These are phyloP conservation scores for Ophiocordyceps robertsii DNA, from an alignment of 2,329 filamentous ascomycete genomes.

Conservation along the genomic window DNA sequence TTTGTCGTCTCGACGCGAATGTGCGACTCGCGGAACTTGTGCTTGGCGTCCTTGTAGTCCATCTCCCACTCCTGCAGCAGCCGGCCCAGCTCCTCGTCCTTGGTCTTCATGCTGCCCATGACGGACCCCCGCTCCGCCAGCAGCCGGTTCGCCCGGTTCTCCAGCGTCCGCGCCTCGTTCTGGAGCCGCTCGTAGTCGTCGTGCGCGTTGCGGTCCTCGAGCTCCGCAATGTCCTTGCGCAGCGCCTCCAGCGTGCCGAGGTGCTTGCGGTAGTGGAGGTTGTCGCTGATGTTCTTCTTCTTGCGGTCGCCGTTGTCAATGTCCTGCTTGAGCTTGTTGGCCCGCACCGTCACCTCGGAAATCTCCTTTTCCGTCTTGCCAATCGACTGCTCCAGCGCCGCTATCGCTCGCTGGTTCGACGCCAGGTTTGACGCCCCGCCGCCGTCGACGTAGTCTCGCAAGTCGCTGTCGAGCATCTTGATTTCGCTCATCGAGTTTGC, in stretches of 20 bases:
- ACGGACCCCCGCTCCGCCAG: constrained; percentile 61
- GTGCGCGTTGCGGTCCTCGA: constrained; percentile 68
- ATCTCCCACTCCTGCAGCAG: constrained; percentile 70
- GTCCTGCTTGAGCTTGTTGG: constrained; percentile 67
- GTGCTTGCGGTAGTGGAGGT: constrained; percentile 72
- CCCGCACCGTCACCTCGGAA: constrained; percentile 48
- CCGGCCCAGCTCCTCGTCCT: constrained; percentile 65
- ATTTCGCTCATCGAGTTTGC: constrained; percentile 67
- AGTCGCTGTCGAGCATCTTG: constrained; percentile 60
- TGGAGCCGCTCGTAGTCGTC: constrained; percentile 68
- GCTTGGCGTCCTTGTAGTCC: constrained; percentile 72
- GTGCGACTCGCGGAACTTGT: constrained; percentile 73
- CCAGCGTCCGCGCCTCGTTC: constrained; percentile 52
- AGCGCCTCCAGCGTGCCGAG: constrained; percentile 55
- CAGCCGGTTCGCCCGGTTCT: constrained; percentile 54
- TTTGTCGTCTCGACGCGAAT: constrained; percentile 87
- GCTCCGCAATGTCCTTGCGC: constrained; percentile 53
- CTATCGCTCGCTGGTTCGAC: constrained; percentile 55
- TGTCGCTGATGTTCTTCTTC: constrained; percentile 79
- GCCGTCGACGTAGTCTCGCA: constrained; percentile 63
- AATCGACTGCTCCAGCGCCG: constrained; percentile 53
- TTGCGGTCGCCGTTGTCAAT: constrained; percentile 68
- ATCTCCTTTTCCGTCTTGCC: constrained; percentile 54
- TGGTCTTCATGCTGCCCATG: constrained; percentile 67
- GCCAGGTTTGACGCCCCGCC: constrained; percentile 62